Evolutionary conservation across 495 filamentous ascomycete species (phyloP), one percentile per base, ranked within the genome.

Genomic region (Poronia punctata): DNA sequence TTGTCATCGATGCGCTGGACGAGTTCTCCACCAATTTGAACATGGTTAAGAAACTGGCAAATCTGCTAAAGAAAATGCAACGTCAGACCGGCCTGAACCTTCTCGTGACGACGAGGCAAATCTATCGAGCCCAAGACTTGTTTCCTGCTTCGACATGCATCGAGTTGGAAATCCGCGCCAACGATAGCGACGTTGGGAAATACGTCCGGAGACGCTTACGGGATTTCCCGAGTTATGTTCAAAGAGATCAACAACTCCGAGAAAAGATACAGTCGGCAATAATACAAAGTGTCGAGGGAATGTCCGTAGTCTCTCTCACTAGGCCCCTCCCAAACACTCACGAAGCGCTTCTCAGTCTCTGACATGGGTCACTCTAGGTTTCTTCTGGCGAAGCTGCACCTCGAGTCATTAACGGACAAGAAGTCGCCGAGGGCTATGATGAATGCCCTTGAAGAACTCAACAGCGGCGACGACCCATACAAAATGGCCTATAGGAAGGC

Each of bases 1-100:
- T 74, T 33, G 17, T 74, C 11, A 16, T 72, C 12, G 66, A 72
- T 38, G 72, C 69, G 3, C 50, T 76, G 10, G 71, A 76, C 45
- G 72, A 75, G 46, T 74, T 29, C 14, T 40, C 28, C 14, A 8
- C 48, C 26, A 18, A 28, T 11, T 40, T 29, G 20, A 28, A 48
- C 19, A 14, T 11, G 21, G n/a, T n/a, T n/a, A 25, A 22, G 21
- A 43, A 61, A 20, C 30, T 66, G 0, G 34, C 37, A 1, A 8
- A 40, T 20, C 48, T 72, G 2, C 64, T 60, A 36, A 18, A 7
- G 1, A 20, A 47, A 20, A n/a, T n/a, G n/a, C n/a, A n/a, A n/a
- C n/a, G n/a, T n/a, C n/a, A n/a, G n/a, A 3, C 11, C 1, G 30
- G 30, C 6, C 24, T 52, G 2, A 64, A 62, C 31, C 10, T 70